Evolutionary conservation across 1,284 basidiomycete genomes (phyloP).

Genomic region (Sporisorium scitamineum): DNA sequence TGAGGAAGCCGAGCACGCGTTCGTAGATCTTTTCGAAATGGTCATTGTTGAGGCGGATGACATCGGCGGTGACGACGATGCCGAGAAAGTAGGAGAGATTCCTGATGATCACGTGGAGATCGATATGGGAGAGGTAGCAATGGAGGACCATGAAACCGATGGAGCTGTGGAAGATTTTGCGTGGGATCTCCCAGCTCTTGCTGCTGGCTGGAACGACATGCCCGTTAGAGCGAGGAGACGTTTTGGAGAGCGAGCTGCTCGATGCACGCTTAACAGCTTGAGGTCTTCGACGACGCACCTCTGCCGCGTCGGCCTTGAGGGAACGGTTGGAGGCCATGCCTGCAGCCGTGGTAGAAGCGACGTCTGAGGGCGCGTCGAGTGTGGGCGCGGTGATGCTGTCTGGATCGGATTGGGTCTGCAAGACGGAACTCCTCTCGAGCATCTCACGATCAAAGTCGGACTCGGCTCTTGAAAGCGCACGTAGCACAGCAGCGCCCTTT

Average conservation of each 20-base stretch:
- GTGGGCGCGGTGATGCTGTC: slow-evolving; percentile 22
- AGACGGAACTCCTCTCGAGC: slow-evolving; percentile 19
- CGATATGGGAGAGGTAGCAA: slow-evolving; percentile 74
- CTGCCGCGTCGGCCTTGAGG: neutral
- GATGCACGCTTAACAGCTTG: slow-evolving; percentile 23
- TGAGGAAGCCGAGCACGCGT: slow-evolving; percentile 82
- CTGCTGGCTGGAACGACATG: slow-evolving; percentile 16
- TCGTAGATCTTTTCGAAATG: slow-evolving; percentile 84
- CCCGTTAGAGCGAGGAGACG: slow-evolving; percentile 8
- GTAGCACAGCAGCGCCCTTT: slow-evolving; percentile 65
- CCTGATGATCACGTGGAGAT: slow-evolving; percentile 74
- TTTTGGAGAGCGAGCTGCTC: slow-evolving; percentile 15
- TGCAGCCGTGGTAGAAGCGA: neutral
- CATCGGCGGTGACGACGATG: slow-evolving; percentile 80
- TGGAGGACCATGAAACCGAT: slow-evolving; percentile 89
- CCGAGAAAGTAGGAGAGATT: slow-evolving; percentile 78
- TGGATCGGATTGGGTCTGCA: slow-evolving; percentile 15
- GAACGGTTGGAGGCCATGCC: slow-evolving; percentile 10
- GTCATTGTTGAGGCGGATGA: slow-evolving; percentile 80
- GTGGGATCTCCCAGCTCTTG: slow-evolving; percentile 79
- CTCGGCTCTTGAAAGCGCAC: slow-evolving; percentile 61
- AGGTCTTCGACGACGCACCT: slow-evolving; percentile 28
- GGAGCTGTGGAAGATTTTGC: slow-evolving; percentile 89
- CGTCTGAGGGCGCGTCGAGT: slow-evolving; percentile 4
- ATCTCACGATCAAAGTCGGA: slow-evolving; percentile 53